Base-by-base conservation (phyloP, 108 stramenopile species). In the Nannochloropsis gaditana region DNA sequence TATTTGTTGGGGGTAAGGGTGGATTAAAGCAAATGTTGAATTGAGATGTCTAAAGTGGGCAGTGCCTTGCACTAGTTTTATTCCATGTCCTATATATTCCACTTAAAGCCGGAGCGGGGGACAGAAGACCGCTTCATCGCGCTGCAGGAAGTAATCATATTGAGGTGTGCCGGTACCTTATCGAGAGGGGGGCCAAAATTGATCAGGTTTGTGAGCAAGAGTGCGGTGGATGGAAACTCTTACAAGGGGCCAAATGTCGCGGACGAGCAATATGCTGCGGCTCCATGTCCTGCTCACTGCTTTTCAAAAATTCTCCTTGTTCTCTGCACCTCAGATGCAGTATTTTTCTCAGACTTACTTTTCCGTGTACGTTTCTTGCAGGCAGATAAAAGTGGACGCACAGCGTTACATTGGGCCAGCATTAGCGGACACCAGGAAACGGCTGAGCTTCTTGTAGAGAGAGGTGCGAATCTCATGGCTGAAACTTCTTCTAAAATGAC, bases 401-500 rank as follows among this genome's bases (percentile, higher is more conserved):
- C 89, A n/a, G 88, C 89, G 19, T 86, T 90, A 21, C 89, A 90
- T 44, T 90, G 89, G 89, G 86, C 89, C 11, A 83, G 43, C 82
- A 90, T 90, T 15, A 89, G 89, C 45, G 89, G 89, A 17, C 88
- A 90, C 83, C 84, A 81, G 43, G 88, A 90, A 84, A 84, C 89
- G 2, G 87, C 89, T 42, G 86, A 90, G 43, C 44, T 90, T 9
- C 85, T 90, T 11, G 86, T 90, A 21, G 86, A 31, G 83, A 44
- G 86, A 83, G 86, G 88, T 31, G 41, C 87, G 9, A 85, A 89
- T n/a, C 44, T 90, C 79, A 84, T 90, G 15, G 83, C 86, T 3
- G 44, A 86, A 45, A 90, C 89, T 42, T 44, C 85, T 41, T 89
- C 87, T 44, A 87, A 87, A 43, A 21, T 87, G 42, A 89, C 89